Base-by-base conservation (phyloP, 768 basidiomycete species). In the Leccinum subgranulosum region DNA sequence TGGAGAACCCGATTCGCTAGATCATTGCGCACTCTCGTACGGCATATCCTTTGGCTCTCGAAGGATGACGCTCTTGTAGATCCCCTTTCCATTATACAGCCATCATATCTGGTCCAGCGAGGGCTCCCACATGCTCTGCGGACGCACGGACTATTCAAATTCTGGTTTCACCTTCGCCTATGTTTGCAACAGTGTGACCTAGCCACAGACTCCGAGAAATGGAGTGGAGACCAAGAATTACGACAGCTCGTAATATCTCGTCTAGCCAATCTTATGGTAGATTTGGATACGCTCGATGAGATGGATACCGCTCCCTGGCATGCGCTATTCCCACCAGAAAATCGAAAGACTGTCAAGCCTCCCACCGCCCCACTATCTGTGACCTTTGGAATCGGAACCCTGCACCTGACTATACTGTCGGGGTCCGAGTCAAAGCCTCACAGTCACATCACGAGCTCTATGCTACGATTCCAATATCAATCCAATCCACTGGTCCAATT, bases 71-170 rank as follows among this genome's bases (percentile, higher is more conserved):
- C 82, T 3, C 72, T 84, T 28, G 77, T 90, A 7, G 90, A 94
- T 66, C 88, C 90, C 8, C 76, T 92, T 14, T 93, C 92, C 21
- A 84, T 89, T 31, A 90, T 85, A 29, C 90, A 93, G 49, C 89
- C 91, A 6, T 93, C 92, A 3, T 92, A 84, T 66, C 79, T 95
- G 33, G 83, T 94, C 25, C 91, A 91, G 66, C 82, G 78, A 47
- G 92, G 92, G 5, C 71, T 79, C 9, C 87, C 90, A 8, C 81
- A 87, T 48, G 68, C 77, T 34, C 68, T 92, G 50, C 88, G 94
- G 25, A 81, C 81, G 25, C 86, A 90, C 60, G 73, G 81, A 0
- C 78, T 81, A 1, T 94, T 93, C 78, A 86, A 84, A 63, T 83
- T 95, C 52, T 74, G 95, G 21, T 85, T 89, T 59, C 87, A 92